Evolutionary conservation across 2,329 filamentous ascomycete genomes (phyloP), one percentile per base, ranked within the genome.

Genomic region (Thielaviopsis euricoi): DNA sequence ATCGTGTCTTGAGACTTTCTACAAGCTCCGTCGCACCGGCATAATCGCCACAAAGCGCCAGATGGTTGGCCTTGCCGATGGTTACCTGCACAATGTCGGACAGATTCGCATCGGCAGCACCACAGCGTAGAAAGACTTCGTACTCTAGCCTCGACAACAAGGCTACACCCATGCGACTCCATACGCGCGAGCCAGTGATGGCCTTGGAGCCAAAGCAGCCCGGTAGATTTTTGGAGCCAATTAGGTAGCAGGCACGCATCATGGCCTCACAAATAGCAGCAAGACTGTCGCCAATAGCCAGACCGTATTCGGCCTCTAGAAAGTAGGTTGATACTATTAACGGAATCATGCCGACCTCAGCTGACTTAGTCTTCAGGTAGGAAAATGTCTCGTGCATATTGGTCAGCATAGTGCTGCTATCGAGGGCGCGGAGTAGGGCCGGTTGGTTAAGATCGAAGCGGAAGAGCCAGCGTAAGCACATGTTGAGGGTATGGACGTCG

Each of bases 401-500:
- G 0, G 85, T 87, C 9, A 89, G 73, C 75, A 89, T 83, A 59
- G 82, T 87, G 64, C 79, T 83, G 46, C 85, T 83, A 61, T 84
- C 85, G 6, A 86, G 75, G 55, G 83, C 79, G 53, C 76, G 79
- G 63, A 89, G 81, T n/a, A 89, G 77, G 56, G 81, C 76, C 0
- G 89, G 87, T 64, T 91, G 89, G 0, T 87, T 82, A 65, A 89
- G 87, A n/a, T 85, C 86, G 64, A 96, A 94, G 66, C 96, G 89
- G 65, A 94, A 94, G 2, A 97, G 76, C 93, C 93, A 98, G 66
- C 89, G 95, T 61, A 98, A 79, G 33, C 89, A 87, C 70, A 95
- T 97, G 69, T 96, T 97, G 58, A 98, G 76, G 67, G 93, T 97
- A 3, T 81, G 83, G 75, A 89, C 87, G 66, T 98, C 93, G 63